Percentiles rank a stretch among this genome's conserved stretches.
phyloP scores from a whole-genome alignment of 257 asterid genomes.

The Thymus mandschuricus region DNA sequence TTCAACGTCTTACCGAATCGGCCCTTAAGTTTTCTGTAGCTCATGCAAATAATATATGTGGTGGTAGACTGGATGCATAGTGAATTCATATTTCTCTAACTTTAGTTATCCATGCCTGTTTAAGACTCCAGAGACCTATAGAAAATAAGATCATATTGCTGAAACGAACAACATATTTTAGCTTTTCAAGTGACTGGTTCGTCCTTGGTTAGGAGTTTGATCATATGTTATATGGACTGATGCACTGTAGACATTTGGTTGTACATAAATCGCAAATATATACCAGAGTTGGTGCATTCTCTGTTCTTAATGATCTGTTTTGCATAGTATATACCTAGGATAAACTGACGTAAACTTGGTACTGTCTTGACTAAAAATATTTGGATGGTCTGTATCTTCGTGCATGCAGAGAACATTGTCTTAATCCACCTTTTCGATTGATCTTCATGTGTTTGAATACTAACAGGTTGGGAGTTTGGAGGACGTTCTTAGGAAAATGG shows the following conservation, averaged over 20 bases:
- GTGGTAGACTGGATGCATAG: neutral
- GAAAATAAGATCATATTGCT: neutral
- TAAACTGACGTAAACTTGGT: neutral
- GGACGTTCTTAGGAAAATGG: slow-evolving; percentile 93
- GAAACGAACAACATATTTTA: neutral
- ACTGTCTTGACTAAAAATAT: neutral
- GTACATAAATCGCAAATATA: neutral
- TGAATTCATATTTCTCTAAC: slow-evolving; percentile 5
- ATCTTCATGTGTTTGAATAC: slow-evolving; percentile 25
- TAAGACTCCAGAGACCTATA: neutral
- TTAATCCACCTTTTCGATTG: neutral
- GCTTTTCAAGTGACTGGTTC: neutral
- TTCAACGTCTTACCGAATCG: slow-evolving; percentile 5
- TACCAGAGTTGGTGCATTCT: neutral
- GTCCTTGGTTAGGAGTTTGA: neutral
- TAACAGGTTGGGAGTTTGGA: slow-evolving; percentile 96
- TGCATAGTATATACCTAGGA: neutral
- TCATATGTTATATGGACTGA: neutral
- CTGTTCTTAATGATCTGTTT: neutral
- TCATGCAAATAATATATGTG: slow-evolving; percentile 16
- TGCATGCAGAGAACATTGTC: neutral
- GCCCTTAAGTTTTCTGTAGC: slow-evolving; percentile 16
- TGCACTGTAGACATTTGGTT: neutral
- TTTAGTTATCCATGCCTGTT: slow-evolving; percentile 1
- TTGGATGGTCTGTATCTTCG: neutral